These are phyloP conservation scores for Candida methanosorbosa DNA, from an alignment of 805 yeast genomes.

Conservation along the genomic window DNA sequence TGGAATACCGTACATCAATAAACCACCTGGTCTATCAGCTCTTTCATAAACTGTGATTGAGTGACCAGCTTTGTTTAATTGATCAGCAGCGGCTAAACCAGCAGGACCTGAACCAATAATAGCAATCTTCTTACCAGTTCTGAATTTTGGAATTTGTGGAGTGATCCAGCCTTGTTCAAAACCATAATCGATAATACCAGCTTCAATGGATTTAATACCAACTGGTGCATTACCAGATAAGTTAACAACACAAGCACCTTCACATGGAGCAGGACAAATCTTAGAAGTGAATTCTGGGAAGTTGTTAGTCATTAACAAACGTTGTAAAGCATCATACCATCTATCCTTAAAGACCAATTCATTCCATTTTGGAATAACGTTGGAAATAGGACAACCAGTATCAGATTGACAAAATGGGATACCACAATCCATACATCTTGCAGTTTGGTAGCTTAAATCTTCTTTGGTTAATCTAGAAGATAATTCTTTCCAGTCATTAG, in stretches of 20 bases:
- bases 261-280: conserved; percentile 99
- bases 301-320: conserved; percentile 91
- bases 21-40: conserved; percentile 92
- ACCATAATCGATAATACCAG: conserved; percentile 93
- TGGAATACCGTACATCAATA: conserved; percentile 98
- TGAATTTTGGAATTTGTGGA: conserved; percentile 66
- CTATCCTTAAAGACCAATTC: conserved; percentile 91
- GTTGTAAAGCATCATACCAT: conserved; percentile 89
- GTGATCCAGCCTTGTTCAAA: conserved; percentile 95
- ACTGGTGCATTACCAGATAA: conserved; percentile 93
- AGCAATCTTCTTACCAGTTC: conserved; percentile 84
- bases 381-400: conserved; percentile 96
- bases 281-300: conserved; percentile 98
- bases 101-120: conserved; percentile 96
- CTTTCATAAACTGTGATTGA: conserved; percentile 87
- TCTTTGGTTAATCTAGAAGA: conserved; percentile 73
- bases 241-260: conserved; percentile 82
- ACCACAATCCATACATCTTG: conserved; percentile 99
- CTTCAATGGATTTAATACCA: conserved; percentile 92
- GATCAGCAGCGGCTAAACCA: conserved; percentile 95
- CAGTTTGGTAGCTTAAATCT: conserved; percentile 85
- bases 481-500: conserved; percentile 89
- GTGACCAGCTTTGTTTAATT: conserved; percentile 94
- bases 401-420: conserved; percentile 98
- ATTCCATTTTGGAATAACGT: conserved; percentile 96